Base-by-base conservation (phyloP, 768 basidiomycete genomes). In the Cyclocybe aegerita region DNA sequence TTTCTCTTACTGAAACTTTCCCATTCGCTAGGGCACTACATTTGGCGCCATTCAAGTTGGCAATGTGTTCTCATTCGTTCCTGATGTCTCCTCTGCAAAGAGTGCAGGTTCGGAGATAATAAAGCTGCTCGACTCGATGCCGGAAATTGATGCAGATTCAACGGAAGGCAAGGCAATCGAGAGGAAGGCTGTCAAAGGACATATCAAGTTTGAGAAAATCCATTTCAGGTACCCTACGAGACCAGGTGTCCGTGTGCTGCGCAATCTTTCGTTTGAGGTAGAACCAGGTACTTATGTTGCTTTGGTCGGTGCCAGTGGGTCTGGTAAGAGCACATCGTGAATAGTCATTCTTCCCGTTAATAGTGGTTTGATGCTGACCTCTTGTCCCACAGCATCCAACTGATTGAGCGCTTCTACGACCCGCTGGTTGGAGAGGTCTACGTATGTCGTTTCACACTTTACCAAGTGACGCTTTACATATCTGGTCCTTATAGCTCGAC, bases 171-270 rank as follows among this genome's bases (percentile, higher is more conserved):
- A 81, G 58, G 58, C 55, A 0, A 56, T 83, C 9, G 71, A 79
- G 33, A 63, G 67, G 15, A 57, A 68, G 8, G 65, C 67, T n/a
- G 73, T 77, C 16, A 59, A 67, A 23, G 88, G 89, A 9, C 81
- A 81, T 46, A 82, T 96, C 47, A 78, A 75, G 14, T 80, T 96
- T 56, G 84, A 93, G 65, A 76, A 86, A 52, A 79, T 96, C 23
- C 80, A 85, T 61, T 96, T 97, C 79, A 81, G 88, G 12, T 96
- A 96, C 67, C 93, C 93, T 0, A 89, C 88, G 6, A 78, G 94
- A 37, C 88, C 90, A 23, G 81, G 81, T 56, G 83, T 90, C 9
- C 86, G 85, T 45, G 91, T 97, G 9, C 70, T 97, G 49, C 83
- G 88, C 35, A 85, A 81, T 36, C 72, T 96, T 16, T 82, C 79